Percentiles rank a stretch among this genome's conserved stretches.
Conservation (phyloP, 2,329 filamentous ascomycete species). For the Colletotrichum nymphaeae region DNA sequence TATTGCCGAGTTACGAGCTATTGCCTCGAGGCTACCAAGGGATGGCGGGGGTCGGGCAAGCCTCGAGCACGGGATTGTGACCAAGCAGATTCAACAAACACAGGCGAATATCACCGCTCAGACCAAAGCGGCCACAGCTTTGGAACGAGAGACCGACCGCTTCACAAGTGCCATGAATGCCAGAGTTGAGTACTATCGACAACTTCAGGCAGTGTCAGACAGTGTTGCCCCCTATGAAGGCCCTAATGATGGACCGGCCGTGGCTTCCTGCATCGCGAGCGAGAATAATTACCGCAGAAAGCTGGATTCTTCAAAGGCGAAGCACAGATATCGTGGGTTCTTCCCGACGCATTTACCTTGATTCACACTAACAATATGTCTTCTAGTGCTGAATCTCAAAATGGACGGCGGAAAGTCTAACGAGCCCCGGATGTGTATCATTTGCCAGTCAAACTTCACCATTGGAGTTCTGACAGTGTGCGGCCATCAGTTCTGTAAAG, state of each 20-base stretch:
- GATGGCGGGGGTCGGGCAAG: slow-evolving; percentile 47
- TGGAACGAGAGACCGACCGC: slow-evolving; percentile 79
- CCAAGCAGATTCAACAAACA: slow-evolving; percentile 70
- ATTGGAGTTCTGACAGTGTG: slow-evolving; percentile 87
- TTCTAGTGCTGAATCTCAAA: slow-evolving; percentile 63
- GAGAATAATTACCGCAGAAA: slow-evolving; percentile 67
- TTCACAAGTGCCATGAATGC: slow-evolving; percentile 86
- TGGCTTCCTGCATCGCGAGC: slow-evolving; percentile 53
- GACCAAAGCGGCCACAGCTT: slow-evolving; percentile 55
- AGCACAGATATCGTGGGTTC: slow-evolving; percentile 76
- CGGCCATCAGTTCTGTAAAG: slow-evolving; percentile 92
- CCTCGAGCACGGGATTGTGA: slow-evolving; percentile 74
- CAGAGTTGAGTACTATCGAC: slow-evolving; percentile 88
- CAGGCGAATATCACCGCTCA: slow-evolving; percentile 66
- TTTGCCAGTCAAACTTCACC: slow-evolving; percentile 83
- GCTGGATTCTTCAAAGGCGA: slow-evolving; percentile 74
- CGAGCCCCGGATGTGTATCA: slow-evolving; percentile 80
- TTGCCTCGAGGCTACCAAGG: slow-evolving; percentile 73
- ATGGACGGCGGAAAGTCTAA: slow-evolving; percentile 70
- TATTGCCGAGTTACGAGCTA: slow-evolving; percentile 75
- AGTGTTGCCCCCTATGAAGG: slow-evolving; percentile 82
- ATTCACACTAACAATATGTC: not conserved
- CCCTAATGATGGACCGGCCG: slow-evolving; percentile 61
- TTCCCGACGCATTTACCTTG: not conserved
- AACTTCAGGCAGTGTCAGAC: slow-evolving; percentile 92